Evolutionary conservation across 164 flowering plant genomes (phyloP), one percentile per base, ranked within the genome.

Genomic region (Piper longum): DNA sequence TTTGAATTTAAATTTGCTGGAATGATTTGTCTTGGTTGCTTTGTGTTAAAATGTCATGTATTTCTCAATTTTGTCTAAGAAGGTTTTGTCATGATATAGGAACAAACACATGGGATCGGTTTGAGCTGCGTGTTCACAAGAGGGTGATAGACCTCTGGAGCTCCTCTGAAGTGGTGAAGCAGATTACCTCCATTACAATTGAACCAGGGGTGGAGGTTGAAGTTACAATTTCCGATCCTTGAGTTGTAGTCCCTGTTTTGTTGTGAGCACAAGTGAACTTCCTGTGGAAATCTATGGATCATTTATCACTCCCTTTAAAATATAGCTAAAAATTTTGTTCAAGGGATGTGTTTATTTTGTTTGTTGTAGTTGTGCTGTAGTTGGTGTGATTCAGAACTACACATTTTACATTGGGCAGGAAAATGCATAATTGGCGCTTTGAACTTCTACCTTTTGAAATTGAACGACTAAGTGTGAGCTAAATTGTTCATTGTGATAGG

Each of bases 171-270:
- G 93, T 89, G 41, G 96, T 89, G 14, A 89, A 89, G 83, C 93
- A 87, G 71, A 87, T 89, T 26, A 87, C 93, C 44, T 89, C 93
- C 39, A 89, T 89, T 62, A 87, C 89, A 61, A 89, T 87, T 74
- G 93, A 89, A 71, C 96, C 96, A 43, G 96, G 93, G 70, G 96
- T 89, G 4, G 93, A 89, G 77, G 95, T 89, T 61, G 96, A 89
- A 74, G 95, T 89, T 40, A 89, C 96, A 26, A 87, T 87, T 68
- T 93, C 93, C 1, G 96, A 89, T 66, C 74, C 82, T 1, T 66
- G 67, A 65, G 8, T 42, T 17, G 14, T 19, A 57, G 56, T 55
- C 13, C 5, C 18, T 55, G 3, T 55, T 8, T 9, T 9, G 54
- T 48, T 62, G 39, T 7, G 26, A 26, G 36, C 36, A 26, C 36